Conservation (phyloP, 1,284 basidiomycete genomes). For the Ganoderma meredithae region DNA sequence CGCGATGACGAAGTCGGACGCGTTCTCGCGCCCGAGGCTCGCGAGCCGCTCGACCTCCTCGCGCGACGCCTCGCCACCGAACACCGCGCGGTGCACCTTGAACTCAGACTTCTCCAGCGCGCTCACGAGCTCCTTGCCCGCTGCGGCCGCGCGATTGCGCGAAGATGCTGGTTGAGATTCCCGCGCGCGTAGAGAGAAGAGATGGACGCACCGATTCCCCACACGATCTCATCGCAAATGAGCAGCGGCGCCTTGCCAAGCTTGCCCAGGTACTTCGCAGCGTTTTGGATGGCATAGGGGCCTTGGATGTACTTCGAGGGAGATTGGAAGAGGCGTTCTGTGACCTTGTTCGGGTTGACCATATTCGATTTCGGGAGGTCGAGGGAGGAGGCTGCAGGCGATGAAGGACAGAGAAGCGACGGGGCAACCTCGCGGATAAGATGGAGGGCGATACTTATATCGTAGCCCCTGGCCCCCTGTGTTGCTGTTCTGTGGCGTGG, state of each 20-base stretch:
- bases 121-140: constrained; percentile 40
- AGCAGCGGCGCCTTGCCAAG: constrained; percentile 41
- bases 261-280: constrained; percentile 40
- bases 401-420: background rate
- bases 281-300: constrained; percentile 45
- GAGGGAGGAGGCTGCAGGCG: too few relatives aligned
- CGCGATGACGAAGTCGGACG: constrained; percentile 43
- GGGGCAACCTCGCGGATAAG: background rate
- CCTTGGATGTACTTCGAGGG: constrained; percentile 48
- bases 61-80: constrained; percentile 43
- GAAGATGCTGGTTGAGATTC: background rate
- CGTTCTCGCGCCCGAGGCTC: constrained; percentile 32
- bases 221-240: constrained; percentile 42
- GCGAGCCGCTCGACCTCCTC: constrained; percentile 41
- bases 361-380: constrained; percentile 23
- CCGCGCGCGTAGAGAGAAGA: background rate
- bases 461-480: background rate
- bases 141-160: constrained; percentile 23
- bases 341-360: constrained; percentile 43
- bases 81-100: constrained; percentile 39
- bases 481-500: background rate
- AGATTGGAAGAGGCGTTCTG: constrained; percentile 45
- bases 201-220: constrained; percentile 40
- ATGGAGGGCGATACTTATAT: constrained; percentile 5
- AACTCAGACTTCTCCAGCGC: constrained; percentile 38